Evolutionary conservation across 1,284 basidiomycete species (phyloP), one percentile per base, ranked within the genome.

Genomic region (Dichomitus squalens): DNA sequence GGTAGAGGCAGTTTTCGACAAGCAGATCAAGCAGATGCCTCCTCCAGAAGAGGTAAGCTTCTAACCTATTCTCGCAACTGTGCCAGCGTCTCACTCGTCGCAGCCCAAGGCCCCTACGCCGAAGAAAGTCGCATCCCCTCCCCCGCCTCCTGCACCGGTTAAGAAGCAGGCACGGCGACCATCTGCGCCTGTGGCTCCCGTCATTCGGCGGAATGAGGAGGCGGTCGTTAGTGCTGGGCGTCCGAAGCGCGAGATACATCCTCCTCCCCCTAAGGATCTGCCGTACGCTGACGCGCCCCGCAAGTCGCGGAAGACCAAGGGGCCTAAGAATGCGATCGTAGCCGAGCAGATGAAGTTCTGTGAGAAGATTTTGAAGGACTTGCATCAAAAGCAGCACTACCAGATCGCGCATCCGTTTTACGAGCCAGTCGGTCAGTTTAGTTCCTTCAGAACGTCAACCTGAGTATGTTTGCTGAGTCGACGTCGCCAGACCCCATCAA

Each of bases 161-260:
- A 87, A 87, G 75, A 85, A 87, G 70, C 70, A 68, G 44, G 76
- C 78, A 25, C 85, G 90, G 46, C 84, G 90, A 49, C 77, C 85
- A 1, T 93, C 91, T 4, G 87, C 86, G 0, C 85, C 88, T n/a
- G 81, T 92, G 7, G 44, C 44, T 29, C 92, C 91, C 49, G 84
- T 86, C 52, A 90, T 92, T 65, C 83, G 90, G 41, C 88, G 91
- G 27, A 86, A 85, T 16, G 88, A 89, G 14, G 79, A 78, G 14
- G 74, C 78, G 35, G 79, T 78, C 43, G 29, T 31, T 31, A 76
- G 78, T 41, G 75, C 79, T 36, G 82, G 85, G n/a, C 86, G 96
- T 20, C 96, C 96, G 0, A 98, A 98, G 77, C 92, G 96, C 52
- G 96, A 98, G 73, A 96, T 98, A 38, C 95, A 98, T 68, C 94